Base-by-base conservation (phyloP, 2,329 filamentous ascomycete genomes). In the Zymoseptoria crescenta region DNA sequence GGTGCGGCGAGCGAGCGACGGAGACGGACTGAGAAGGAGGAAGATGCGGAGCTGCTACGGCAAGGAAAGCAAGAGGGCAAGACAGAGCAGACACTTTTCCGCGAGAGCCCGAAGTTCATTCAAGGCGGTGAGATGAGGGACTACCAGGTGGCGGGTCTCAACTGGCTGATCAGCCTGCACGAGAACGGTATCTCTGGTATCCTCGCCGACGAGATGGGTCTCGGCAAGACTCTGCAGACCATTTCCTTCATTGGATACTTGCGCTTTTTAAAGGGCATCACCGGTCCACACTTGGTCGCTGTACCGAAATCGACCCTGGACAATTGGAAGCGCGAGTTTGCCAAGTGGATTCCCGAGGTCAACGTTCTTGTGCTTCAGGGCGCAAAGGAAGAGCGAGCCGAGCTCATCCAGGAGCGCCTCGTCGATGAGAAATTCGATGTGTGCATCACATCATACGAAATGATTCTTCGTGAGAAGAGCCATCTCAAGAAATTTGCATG, bases 141-240 rank as follows among this genome's bases (percentile, higher is more conserved):
- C 74, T 99, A 99, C 75, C 94, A 99, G 74, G 81, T 99, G 67
- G 89, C 90, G 35, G 94, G 94, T 65, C 80, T 99, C 66, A 99
- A 99, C 74, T 99, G 94, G 94, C 83, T 99, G 52, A 91, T 99
- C 67, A 97, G 92, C 10, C 82, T 99, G 5, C 94, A 99, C 70
- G 94, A 99, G 75, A 99, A 99, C 70, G 94, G 94, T 79, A 99
- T 99, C 66, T 97, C 93, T 20, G 94, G 94, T 67, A 99, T 99
- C 64, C 80, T 99, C 54, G 94, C 94, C 62, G 94, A 99, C 71
- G 94, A 99, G 77, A 99, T 99, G 94, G 94, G 94, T 75, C 81
- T 99, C 20, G 94, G 94, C 69, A 99, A 99, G 80, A 99, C 94
- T 0, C 77, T 99, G 28, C 94, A 99, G 76, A 99, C 94, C 0